These are phyloP conservation scores for Onygenales sp. DNA, from an alignment of 2,329 filamentous ascomycete species.

Conservation along the genomic window DNA sequence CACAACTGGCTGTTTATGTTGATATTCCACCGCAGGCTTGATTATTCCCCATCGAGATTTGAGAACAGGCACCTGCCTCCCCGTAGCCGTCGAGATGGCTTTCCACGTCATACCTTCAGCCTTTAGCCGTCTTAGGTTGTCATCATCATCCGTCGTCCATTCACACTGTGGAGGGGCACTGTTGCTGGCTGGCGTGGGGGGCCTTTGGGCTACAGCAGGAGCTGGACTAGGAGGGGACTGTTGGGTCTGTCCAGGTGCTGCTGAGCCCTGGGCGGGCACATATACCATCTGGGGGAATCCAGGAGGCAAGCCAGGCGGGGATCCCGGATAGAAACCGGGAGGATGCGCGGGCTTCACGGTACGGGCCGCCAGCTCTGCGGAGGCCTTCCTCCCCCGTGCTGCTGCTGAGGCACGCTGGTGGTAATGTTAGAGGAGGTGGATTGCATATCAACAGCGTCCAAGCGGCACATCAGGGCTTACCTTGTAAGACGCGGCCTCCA, in stretches of 20 bases:
- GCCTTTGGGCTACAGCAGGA: neutral
- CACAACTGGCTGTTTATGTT: neutral
- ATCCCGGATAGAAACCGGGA: neutral
- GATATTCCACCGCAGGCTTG: conserved; percentile 3
- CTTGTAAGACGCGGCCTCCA: conserved; percentile 10
- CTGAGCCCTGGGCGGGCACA: neutral
- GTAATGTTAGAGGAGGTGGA: neutral
- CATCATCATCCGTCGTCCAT: conserved; percentile 17
- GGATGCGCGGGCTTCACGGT: neutral
- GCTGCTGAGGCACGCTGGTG: neutral
- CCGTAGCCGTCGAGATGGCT: conserved; percentile 15
- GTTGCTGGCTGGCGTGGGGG: neutral
- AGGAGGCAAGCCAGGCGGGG: neutral
- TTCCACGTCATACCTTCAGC: conserved; percentile 15
- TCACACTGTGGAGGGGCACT: neutral
- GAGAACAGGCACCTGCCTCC: conserved; percentile 15
- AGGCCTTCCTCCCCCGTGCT: neutral
- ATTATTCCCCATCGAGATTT: conserved; percentile 16
- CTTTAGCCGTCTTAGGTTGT: conserved; percentile 14
- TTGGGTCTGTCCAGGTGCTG: neutral
- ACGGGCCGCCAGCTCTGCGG: neutral
- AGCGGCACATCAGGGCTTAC: conserved; percentile 1
- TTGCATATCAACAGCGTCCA: neutral
- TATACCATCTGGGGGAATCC: neutral
- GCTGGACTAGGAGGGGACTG: neutral